A percentile compares a stretch with the other conserved stretches of the same genome.
These are phyloP conservation scores for Phlyctochytrium arcticum DNA, from an alignment of 192 early-diverging fungal genomes.

Conservation along the genomic window DNA sequence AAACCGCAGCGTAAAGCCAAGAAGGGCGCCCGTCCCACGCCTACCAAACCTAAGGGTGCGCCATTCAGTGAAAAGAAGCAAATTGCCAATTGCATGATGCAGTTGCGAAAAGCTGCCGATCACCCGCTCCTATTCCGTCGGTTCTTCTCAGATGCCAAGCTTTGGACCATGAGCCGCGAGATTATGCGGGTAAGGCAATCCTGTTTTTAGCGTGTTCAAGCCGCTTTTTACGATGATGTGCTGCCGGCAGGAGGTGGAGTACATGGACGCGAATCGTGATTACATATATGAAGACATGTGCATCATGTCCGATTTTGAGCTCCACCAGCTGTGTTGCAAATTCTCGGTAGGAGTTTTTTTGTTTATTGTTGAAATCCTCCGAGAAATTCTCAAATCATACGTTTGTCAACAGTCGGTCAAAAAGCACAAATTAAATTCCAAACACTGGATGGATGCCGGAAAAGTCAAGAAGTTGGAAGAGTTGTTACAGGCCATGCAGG, in stretches of 20 bases:
- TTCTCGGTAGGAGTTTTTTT: conserved; percentile 42
- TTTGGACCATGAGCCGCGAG: conserved; percentile 64
- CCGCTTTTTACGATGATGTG: not conserved
- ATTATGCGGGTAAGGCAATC: conserved; percentile 44
- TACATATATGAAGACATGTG: conserved; percentile 85
- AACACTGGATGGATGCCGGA: conserved; percentile 67
- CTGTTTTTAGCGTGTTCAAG: conserved; percentile 9
- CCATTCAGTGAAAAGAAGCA: not conserved
- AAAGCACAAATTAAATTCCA: conserved; percentile 45
- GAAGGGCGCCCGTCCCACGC: no score
- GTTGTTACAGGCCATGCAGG: conserved; percentile 46
- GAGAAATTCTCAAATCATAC: not conserved
- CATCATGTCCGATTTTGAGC: conserved; percentile 82
- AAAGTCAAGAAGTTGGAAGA: conserved; percentile 63
- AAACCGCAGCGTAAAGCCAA: conserved; percentile 7
- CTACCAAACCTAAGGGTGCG: not conserved
- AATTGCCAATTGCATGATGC: conserved; percentile 56
- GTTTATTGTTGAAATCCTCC: not conserved
- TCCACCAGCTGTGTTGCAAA: conserved; percentile 64
- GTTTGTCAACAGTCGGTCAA: conserved; percentile 27
- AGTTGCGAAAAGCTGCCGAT: conserved; percentile 79
- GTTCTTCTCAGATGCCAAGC: conserved; percentile 49
- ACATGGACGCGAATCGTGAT: conserved; percentile 67
- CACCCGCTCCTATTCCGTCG: conserved; percentile 77
- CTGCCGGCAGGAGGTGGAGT: conserved; percentile 56